Evolutionary conservation across 345 rosid species (phyloP), one percentile per base, ranked within the genome.

Genomic region (Aquilaria sinensis): DNA sequence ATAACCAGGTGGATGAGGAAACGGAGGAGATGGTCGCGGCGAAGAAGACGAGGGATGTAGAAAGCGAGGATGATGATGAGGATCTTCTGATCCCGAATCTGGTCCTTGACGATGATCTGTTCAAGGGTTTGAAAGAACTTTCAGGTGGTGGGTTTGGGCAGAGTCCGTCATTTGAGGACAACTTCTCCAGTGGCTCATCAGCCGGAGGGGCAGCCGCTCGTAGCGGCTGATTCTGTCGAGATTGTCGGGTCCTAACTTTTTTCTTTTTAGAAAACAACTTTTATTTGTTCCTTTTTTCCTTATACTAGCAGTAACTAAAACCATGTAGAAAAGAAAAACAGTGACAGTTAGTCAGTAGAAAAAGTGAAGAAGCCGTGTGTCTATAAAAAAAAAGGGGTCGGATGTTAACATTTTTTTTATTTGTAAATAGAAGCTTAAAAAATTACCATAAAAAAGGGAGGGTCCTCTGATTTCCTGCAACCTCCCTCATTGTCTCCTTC

Each of bases 11-110:
- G 23, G 23, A 23, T 23, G 23, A 23, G 23, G 23, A 23, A 23
- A 23, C 23, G 23, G 23, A 1, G 54, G 14, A 30, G 58, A 56
- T 47, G 68, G 61, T 12, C 46, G 15, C 14, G 51, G 15, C 31
- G 60, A 29, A 30, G 60, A 32, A n/a, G 45, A 43, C 15, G 61
- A 33, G 6, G 16, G 83, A 68, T 34, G 54, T n/a, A 31, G 84
- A 77, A 30, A 54, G 58, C 11, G 53, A 47, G 15, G 53, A 32
- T n/a, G 53, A 54, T 8, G 48, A 57, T 5, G 85, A 82, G 15
- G 77, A 77, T 65, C 71, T 77, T 62, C 62, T 88, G 73, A 83
- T 86, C 34, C 87, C 92, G 13, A 83, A 92, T 64, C 56, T 72
- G 50, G 56, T 73, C 30, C 65, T 92, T 23, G 78, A 74, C 45